phyloP scores from a whole-genome alignment of 2,329 filamentous ascomycete genomes.

The Moelleriella libera region DNA sequence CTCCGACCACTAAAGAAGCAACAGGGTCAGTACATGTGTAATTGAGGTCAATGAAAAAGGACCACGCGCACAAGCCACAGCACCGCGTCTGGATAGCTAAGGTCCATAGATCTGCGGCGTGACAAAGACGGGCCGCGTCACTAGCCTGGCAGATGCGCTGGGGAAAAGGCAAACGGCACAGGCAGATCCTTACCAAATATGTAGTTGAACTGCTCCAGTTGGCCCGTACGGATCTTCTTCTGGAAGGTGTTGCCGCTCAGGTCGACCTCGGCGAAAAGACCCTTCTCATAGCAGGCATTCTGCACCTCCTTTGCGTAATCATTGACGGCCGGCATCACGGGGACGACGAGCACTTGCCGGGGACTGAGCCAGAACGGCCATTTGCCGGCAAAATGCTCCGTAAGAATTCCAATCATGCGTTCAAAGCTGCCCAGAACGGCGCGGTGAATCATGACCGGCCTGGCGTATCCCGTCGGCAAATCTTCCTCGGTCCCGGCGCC shows the following conservation, averaged over 20 bases:
- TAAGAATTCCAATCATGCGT: slow-evolving; percentile 58
- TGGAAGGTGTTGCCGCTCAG: slow-evolving; percentile 62
- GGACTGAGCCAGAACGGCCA: slow-evolving; percentile 85
- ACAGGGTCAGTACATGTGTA: slow-evolving; percentile 2
- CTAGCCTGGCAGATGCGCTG: neutral
- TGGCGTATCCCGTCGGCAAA: slow-evolving; percentile 55
- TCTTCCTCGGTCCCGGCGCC: slow-evolving; percentile 30
- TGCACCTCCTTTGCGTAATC: slow-evolving; percentile 68
- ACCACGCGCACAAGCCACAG: no score
- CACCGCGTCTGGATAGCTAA: no score
- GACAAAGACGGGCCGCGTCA: no score
- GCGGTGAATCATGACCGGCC: slow-evolving; percentile 78
- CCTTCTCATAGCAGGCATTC: slow-evolving; percentile 48
- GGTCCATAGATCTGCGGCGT: no score
- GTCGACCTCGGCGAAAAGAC: slow-evolving; percentile 50
- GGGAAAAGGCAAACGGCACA: neutral
- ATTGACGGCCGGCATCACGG: slow-evolving; percentile 63
- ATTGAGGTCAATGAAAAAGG: neutral
- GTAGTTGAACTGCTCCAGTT: slow-evolving; percentile 73
- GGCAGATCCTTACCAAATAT: slow-evolving; percentile 46
- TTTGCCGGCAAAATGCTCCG: slow-evolving; percentile 74
- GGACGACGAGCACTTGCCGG: slow-evolving; percentile 50
- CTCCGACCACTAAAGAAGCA: slow-evolving; percentile 38
- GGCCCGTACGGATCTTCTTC: slow-evolving; percentile 78
- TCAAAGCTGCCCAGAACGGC: slow-evolving; percentile 63